These are phyloP conservation scores for Capsicum pubescens DNA, from an alignment of 257 asterid genomes.

Conservation along the genomic window DNA sequence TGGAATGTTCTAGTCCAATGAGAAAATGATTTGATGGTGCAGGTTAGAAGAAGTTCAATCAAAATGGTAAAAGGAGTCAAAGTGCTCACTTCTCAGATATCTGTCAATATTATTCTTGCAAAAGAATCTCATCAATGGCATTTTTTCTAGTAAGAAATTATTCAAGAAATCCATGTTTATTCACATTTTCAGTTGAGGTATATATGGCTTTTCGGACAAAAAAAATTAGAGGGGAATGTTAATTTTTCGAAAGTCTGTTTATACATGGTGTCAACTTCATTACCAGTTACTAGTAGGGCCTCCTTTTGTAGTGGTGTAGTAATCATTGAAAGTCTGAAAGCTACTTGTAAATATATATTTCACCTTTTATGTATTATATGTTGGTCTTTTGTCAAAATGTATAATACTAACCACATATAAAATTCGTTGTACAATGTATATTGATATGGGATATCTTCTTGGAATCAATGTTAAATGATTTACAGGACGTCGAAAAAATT, in stretches of 20 bases:
- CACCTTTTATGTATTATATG: not conserved
- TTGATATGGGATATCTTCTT: too few relatives aligned
- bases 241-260: not conserved
- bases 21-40: not conserved
- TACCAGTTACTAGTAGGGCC: not conserved
- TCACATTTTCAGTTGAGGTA: not conserved
- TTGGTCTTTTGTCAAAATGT: not conserved
- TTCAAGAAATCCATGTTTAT: too few relatives aligned
- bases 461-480: too few relatives aligned
- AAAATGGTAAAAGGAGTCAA: not conserved
- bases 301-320: not conserved
- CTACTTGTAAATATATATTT: not conserved
- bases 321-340: not conserved
- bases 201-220: not conserved
- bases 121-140: conserved; percentile 11
- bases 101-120: conserved; percentile 37
- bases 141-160: not conserved
- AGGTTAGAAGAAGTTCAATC: conserved; percentile 24
- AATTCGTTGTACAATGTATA: too few relatives aligned
- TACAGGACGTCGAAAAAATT: too few relatives aligned
- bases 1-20: not conserved
- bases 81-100: conserved; percentile 50
- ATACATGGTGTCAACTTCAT: not conserved
- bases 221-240: not conserved
- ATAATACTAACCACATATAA: too few relatives aligned